A percentile compares a stretch with the other conserved stretches of the same genome.
Conservation (phyloP, 345 rosid genomes). For the Gynandropsis gynandra region DNA sequence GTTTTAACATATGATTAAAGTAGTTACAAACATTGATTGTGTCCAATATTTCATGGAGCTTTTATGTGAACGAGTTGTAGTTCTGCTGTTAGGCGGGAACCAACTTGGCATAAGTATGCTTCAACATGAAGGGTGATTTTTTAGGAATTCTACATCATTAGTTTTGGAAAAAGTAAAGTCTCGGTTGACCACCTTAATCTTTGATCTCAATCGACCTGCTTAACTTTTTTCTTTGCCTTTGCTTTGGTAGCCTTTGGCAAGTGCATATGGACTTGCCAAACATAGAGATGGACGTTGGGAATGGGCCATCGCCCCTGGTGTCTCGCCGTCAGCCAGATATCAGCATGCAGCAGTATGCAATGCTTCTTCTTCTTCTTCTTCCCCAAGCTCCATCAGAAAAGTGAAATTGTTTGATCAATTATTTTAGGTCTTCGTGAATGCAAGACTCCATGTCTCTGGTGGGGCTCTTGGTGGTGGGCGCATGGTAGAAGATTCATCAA, state of each 20-base stretch:
- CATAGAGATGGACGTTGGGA: conserved; percentile 99
- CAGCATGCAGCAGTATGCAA: conserved; percentile 91
- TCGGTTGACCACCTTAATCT: conserved; percentile 16
- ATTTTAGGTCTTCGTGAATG: conserved; percentile 85
- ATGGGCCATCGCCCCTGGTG: conserved; percentile 99
- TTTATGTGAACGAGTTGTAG: conserved; percentile 10
- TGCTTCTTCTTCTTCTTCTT: conserved; percentile 7
- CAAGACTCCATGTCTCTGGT: conserved; percentile 91
- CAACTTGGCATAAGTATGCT: conserved; percentile 5
- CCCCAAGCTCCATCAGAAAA: conserved; percentile 10
- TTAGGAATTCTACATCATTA: background rate
- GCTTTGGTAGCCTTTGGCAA: conserved; percentile 65
- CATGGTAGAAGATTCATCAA: conserved; percentile 93
- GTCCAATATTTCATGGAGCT: conserved; percentile 7
- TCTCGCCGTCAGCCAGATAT: conserved; percentile 91
- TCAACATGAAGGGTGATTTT: conserved; percentile 6
- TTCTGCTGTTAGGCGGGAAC: background rate
- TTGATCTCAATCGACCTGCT: conserved; percentile 7
- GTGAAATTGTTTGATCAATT: conserved; percentile 15
- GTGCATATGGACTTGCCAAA: conserved; percentile 96
- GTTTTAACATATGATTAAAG: conserved; percentile 2
- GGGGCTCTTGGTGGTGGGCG: conserved; percentile 99
- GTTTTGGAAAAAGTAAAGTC: conserved; percentile 6
- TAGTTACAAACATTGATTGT: background rate
- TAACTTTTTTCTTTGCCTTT: conserved; percentile 4